phyloP scores from a whole-genome alignment of 345 rosid species.

The Gossypium longicalyx region DNA sequence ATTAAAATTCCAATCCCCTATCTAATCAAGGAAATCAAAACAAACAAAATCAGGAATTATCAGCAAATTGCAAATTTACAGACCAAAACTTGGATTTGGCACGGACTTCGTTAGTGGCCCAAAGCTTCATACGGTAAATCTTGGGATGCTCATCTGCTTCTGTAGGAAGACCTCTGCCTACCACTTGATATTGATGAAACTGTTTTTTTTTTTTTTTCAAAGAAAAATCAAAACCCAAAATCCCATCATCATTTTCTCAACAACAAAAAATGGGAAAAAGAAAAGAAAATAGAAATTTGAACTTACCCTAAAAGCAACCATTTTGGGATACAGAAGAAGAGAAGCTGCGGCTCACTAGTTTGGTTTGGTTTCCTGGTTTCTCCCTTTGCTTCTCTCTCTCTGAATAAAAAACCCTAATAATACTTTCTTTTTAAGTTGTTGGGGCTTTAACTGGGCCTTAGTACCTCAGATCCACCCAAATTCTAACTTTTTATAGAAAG shows the following conservation, averaged over 20 bases:
- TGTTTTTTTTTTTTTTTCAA: background rate
- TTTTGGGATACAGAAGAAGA: background rate
- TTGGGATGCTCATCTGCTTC: constrained; percentile 40
- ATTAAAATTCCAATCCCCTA: background rate
- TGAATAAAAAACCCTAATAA: background rate
- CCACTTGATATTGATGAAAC: constrained; percentile 51
- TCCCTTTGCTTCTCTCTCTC: background rate
- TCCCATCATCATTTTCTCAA: background rate
- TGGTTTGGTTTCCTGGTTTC: background rate
- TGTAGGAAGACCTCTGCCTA: constrained; percentile 42
- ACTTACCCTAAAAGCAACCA: constrained; percentile 12
- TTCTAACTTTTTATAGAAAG: no score
- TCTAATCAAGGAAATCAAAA: background rate
- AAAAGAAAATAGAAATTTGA: background rate
- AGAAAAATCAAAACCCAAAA: background rate
- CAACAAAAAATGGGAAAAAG: background rate
- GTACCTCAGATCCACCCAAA: no score
- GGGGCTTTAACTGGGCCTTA: background rate
- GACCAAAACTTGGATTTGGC: constrained; percentile 52
- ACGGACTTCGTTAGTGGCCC: constrained; percentile 49
- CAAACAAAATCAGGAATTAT: background rate
- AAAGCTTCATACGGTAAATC: constrained; percentile 47
- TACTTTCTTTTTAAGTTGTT: background rate
- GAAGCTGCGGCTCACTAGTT: constrained; percentile 1
- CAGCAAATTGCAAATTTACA: background rate